Base-by-base conservation (phyloP, 2,329 filamentous ascomycete genomes). In the Zymoseptoria passerinii region DNA sequence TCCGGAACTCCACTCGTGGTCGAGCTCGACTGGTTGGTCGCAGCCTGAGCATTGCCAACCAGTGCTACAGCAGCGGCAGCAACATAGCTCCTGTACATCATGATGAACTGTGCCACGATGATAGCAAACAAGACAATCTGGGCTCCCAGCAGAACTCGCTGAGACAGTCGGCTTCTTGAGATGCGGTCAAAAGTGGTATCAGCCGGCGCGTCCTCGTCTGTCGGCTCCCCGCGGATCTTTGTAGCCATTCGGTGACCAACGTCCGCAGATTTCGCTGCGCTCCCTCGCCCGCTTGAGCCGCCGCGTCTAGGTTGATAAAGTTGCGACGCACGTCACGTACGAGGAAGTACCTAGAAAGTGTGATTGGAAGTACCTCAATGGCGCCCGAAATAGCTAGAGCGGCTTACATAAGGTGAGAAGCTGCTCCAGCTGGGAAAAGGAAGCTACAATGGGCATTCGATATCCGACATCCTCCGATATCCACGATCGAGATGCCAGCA, bases 1-100 rank as follows among this genome's bases (percentile, higher is more conserved):
- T 85, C 81, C 23, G 84, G 83, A 52, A 84, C 78, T 48, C 77
- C 58, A 52, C 60, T 63, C 27, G 60, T 53, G 48, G 63, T 60
- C 29, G 58, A 59, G 28, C 54, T 62, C 18, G 57, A 58, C 27
- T 52, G 55, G 50, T 67, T 61, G 58, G 44, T 60, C 61, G 50
- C 19, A 23, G 58, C 52, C 56, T 54, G 53, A 49, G 61, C 69
- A 40, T 65, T 63, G 10, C 35, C 35, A 52, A 64, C 63, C 20
- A 67, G 55, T 10, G 61, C 61, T 16, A 61, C 65, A 29, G 65
- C 65, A 23, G 68, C 64, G 29, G 67, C 67, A n/a, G 69, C 48
- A 20, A 68, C 62, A 52, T 68, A 71, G 28, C 57, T 68, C 52
- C 62, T 67, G 61, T 71, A 72, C 51, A 72, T 63, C 65, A 71